phyloP scores from a whole-genome alignment of 257 asterid species.

The Buddleja alternifolia region DNA sequence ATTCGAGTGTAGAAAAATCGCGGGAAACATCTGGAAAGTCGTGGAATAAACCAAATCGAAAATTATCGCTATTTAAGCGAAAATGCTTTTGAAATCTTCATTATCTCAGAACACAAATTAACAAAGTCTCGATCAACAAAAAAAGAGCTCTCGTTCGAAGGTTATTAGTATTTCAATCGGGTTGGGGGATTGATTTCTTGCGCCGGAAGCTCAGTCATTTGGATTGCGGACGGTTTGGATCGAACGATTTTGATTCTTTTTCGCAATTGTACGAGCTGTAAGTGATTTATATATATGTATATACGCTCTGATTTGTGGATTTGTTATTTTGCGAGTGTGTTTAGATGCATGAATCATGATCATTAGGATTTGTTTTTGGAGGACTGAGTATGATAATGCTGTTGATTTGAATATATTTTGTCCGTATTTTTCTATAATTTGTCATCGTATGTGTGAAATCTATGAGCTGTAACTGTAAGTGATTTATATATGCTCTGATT shows the following conservation, averaged over 20 bases:
- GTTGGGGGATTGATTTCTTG: conserved; percentile 54
- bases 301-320: neutral
- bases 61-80: conserved; percentile 27
- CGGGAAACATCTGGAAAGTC: conserved; percentile 71
- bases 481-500: no score
- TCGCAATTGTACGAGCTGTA: conserved; percentile 29
- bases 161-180: conserved; percentile 20
- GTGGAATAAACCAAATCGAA: conserved; percentile 35
- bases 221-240: conserved; percentile 54
- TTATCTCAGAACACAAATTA: neutral
- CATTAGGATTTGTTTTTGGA: neutral
- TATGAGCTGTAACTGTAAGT: no score
- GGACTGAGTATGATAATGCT: neutral
- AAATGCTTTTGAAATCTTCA: neutral
- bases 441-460: no score
- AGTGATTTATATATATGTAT: conserved; percentile 21
- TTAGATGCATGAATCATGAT: no score
- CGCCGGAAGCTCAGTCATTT: conserved; percentile 38
- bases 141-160: conserved; percentile 18
- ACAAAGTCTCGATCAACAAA: neutral
- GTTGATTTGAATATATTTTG: no score
- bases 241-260: neutral
- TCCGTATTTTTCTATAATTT: no score
- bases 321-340: no score
- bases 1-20: conserved; percentile 38